A percentile compares a stretch with the other conserved stretches of the same genome.
These are phyloP conservation scores for Naegleria fowleri DNA, from an alignment of 208 protist genomes.

Conservation along the genomic window DNA sequence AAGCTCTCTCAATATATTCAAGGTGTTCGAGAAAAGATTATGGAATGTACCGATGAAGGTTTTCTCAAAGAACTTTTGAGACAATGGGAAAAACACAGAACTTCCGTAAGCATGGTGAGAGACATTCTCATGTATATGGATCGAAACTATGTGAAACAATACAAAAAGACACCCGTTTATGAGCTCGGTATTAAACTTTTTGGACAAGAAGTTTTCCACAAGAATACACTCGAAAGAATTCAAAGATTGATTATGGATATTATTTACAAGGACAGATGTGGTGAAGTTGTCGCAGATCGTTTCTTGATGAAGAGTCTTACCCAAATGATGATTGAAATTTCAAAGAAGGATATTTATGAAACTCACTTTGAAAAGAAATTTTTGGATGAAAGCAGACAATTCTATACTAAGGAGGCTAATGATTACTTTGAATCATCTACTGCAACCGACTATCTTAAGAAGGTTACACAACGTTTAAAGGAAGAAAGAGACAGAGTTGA, in stretches of 20 bases:
- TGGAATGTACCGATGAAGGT: constrained; percentile 47
- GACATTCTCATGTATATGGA: constrained; percentile 78
- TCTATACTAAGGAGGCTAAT: constrained; percentile 51
- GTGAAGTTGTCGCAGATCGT: constrained; percentile 3
- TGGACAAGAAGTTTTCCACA: constrained; percentile 26
- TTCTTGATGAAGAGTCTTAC: constrained; percentile 8
- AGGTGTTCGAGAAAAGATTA: constrained; percentile 59
- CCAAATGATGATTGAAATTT: constrained; percentile 33
- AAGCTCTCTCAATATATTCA: constrained; percentile 65
- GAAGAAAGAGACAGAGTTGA: constrained; percentile 61
- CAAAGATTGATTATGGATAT: constrained; percentile 24
- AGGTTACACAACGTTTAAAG: constrained; percentile 33
- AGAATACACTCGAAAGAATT: constrained; percentile 4
- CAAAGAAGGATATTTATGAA: constrained; percentile 48
- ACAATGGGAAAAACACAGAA: constrained; percentile 57
- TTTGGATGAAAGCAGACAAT: constrained; percentile 45
- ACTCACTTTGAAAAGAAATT: constrained; percentile 60
- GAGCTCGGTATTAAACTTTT: constrained; percentile 55
- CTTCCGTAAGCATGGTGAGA: constrained; percentile 59
- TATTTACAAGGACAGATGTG: constrained; percentile 9
- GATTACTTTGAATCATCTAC: constrained; percentile 47
- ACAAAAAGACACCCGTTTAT: constrained; percentile 55
- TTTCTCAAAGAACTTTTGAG: constrained; percentile 51
- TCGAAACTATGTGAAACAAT: constrained; percentile 52
- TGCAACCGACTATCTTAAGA: constrained; percentile 50